Evolutionary conservation across 371 early-diverging fungal species (phyloP).

Genomic region (Batrachochytrium dendrobatidis): DNA sequence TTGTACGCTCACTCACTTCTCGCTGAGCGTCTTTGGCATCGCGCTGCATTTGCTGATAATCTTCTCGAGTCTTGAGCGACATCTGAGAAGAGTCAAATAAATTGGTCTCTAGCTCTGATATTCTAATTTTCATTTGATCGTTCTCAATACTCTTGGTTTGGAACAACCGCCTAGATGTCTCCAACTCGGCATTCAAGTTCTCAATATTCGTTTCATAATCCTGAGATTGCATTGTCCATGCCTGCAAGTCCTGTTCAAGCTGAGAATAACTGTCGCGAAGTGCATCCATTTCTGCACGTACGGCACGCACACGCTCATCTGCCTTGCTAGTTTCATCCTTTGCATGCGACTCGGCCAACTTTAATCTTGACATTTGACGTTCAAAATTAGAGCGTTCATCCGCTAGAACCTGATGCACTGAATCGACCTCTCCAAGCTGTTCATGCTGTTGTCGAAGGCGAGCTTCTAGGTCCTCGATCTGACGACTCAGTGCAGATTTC

Average conservation of each 20-base stretch:
- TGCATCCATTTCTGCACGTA: conserved; percentile 64
- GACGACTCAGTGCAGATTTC: conserved; percentile 21
- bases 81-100: conserved; percentile 85
- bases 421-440: conserved; percentile 17
- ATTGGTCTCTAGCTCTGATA: conserved; percentile 82
- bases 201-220: conserved; percentile 21
- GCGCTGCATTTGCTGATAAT: conserved; percentile 76
- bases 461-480: conserved; percentile 28
- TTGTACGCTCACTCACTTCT: neutral
- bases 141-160: neutral
- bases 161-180: conserved; percentile 37
- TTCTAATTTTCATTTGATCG: conserved; percentile 65
- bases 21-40: conserved; percentile 59
- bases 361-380: conserved; percentile 13
- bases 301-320: conserved; percentile 56
- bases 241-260: conserved; percentile 23
- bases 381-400: conserved; percentile 13
- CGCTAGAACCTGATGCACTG: conserved; percentile 12
- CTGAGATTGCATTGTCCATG: neutral
- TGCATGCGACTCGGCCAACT: conserved; percentile 3
- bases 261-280: conserved; percentile 67
- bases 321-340: conserved; percentile 47
- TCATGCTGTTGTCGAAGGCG: conserved; percentile 20
- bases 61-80: conserved; percentile 80
- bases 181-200: conserved; percentile 36